Percentiles rank a stretch among this genome's conserved stretches.
phyloP scores from a whole-genome alignment of 2,329 filamentous ascomycete genomes.

The Tolypocladium guangdongense region DNA sequence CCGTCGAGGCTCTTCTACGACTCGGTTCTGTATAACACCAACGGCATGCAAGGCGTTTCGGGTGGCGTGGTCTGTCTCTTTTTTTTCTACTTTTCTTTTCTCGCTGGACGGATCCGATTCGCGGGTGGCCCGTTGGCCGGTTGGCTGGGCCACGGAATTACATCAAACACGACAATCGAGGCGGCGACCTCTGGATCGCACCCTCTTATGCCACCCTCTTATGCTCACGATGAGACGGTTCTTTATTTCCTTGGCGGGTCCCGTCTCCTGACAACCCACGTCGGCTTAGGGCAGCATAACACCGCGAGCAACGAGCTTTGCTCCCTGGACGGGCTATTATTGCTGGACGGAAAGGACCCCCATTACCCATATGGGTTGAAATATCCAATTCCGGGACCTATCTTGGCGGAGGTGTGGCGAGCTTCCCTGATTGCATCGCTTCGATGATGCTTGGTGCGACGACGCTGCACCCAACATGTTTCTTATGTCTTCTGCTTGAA shows the following conservation, averaged over 20 bases:
- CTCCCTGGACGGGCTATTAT: not conserved
- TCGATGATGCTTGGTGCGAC: not conserved
- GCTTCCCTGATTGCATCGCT: not conserved
- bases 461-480: not conserved
- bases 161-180: conserved; percentile 20
- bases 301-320: not conserved
- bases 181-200: conserved; percentile 20
- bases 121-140: conserved; percentile 17
- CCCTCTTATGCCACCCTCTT: conserved; percentile 12
- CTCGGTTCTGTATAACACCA: conserved; percentile 65
- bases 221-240: conserved; percentile 22
- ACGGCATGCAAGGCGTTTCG: conserved; percentile 45
- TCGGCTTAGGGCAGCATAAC: not conserved
- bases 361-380: not conserved
- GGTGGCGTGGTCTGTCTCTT: conserved; percentile 5
- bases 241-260: not conserved
- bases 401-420: not conserved
- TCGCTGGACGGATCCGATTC: conserved; percentile 5
- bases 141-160: no score
- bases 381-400: not conserved
- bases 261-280: not conserved
- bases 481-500: not conserved
- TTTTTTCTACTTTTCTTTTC: conserved; percentile 3
- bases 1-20: conserved; percentile 68
- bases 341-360: not conserved